Evolutionary conservation across 495 filamentous ascomycete species (phyloP).

Genomic region (Bathelium albidoporum): DNA sequence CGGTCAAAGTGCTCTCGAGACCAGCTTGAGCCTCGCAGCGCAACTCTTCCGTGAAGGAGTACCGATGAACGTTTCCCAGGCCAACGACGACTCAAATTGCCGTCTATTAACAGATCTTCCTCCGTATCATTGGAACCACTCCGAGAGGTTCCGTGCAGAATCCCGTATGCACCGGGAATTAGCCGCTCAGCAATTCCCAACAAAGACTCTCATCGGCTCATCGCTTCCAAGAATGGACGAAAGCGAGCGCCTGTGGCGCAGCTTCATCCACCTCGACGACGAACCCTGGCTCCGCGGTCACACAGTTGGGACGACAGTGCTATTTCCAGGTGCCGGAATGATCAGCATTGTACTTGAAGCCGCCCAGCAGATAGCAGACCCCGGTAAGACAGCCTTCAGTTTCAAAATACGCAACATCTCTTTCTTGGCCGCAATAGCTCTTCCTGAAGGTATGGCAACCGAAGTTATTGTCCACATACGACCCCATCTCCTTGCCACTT

Average conservation of each 20-base stretch:
- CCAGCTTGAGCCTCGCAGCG: background rate
- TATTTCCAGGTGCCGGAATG: background rate
- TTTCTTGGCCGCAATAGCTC: background rate
- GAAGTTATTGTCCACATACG: background rate
- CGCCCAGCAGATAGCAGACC: background rate
- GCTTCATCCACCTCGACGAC: constrained; percentile 40
- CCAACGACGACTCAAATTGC: background rate
- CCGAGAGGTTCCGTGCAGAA: constrained; percentile 2
- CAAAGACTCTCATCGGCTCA: constrained; percentile 47
- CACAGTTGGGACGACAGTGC: background rate
- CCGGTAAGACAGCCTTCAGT: background rate
- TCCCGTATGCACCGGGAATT: constrained; percentile 35
- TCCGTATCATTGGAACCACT: background rate
- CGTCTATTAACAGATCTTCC: background rate
- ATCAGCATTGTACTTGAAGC: background rate
- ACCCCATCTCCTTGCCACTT: background rate
- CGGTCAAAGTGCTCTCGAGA: background rate
- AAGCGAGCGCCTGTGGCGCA: constrained; percentile 43
- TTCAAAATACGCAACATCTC: background rate
- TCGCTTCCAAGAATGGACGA: constrained; percentile 38
- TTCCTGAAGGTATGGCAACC: background rate
- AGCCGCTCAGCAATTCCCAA: constrained; percentile 34
- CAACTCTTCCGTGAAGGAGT: background rate
- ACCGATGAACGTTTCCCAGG: background rate
- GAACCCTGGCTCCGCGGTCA: constrained; percentile 47